Percentiles rank a stretch among this genome's conserved stretches.
phyloP scores from a whole-genome alignment of 768 basidiomycete genomes.

The Phaeotremella skinneri region DNA sequence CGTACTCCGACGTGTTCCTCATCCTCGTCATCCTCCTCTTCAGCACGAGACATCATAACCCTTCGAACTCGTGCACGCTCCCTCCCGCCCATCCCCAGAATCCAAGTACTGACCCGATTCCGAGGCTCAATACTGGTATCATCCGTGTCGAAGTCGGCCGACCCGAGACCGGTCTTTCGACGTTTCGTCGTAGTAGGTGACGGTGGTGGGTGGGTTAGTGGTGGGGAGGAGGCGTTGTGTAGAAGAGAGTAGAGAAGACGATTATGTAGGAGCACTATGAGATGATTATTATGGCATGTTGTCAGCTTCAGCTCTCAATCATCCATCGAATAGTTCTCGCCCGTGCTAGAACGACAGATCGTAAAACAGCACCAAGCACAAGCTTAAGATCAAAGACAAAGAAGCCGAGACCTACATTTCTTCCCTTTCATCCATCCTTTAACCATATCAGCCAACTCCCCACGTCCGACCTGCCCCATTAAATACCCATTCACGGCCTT shows the following conservation, averaged over 20 bases:
- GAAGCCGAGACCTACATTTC: constrained; percentile 25
- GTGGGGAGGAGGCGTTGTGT: constrained; percentile 32
- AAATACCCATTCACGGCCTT: constrained; percentile 46
- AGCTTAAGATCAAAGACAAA: background rate
- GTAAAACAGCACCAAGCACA: too few relatives aligned
- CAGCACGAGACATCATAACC: constrained; percentile 18
- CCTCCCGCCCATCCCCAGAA: constrained; percentile 23
- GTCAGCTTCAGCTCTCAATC: background rate
- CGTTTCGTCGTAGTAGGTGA: constrained; percentile 19
- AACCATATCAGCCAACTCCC: constrained; percentile 37
- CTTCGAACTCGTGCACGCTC: constrained; percentile 30
- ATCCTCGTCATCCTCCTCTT: constrained; percentile 15
- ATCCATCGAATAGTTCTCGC: too few relatives aligned
- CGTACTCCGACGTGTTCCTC: constrained; percentile 12
- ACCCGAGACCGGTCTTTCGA: constrained; percentile 19
- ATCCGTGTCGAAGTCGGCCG: constrained; percentile 36
- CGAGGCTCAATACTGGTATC: constrained; percentile 31
- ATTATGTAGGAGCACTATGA: constrained; percentile 37
- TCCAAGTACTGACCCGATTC: constrained; percentile 28
- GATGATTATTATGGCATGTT: too few relatives aligned
- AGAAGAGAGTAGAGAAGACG: constrained; percentile 36
- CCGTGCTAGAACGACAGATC: too few relatives aligned
- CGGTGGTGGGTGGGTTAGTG: constrained; percentile 11
- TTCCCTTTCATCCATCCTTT: constrained; percentile 39
- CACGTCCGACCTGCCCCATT: constrained; percentile 36